Percentiles rank a stretch among this genome's conserved stretches.
Evolutionary conservation across 2,329 filamentous ascomycete genomes (phyloP).

Genomic region (Aspergillus sergii): DNA sequence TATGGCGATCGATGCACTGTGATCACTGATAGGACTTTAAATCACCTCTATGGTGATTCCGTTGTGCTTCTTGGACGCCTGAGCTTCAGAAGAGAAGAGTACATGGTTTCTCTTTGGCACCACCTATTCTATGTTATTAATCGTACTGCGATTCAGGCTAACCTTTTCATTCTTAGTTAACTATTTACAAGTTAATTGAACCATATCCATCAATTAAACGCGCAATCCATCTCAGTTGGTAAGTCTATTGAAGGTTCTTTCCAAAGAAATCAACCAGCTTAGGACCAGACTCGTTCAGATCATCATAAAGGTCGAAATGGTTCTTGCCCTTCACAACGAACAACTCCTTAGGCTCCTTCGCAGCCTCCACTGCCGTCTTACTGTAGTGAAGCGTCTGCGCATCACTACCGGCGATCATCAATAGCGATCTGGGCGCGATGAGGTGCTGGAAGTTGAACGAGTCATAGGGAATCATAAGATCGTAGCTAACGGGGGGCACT

Average conservation of each 20-base stretch:
- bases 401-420: slow-evolving; percentile 29
- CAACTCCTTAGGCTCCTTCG: slow-evolving; percentile 31
- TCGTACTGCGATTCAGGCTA: background rate
- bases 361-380: slow-evolving; percentile 21
- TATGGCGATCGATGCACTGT: background rate
- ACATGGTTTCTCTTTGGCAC: background rate
- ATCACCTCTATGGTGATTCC: background rate
- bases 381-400: slow-evolving; percentile 29
- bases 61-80: background rate
- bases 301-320: slow-evolving; percentile 32
- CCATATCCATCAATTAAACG: no score
- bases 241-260: background rate
- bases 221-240: background rate
- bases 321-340: slow-evolving; percentile 24
- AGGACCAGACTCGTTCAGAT: slow-evolving; percentile 22
- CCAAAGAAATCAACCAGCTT: slow-evolving; percentile 15
- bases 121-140: background rate
- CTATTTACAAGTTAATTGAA: background rate
- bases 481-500: slow-evolving; percentile 22
- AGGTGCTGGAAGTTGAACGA: slow-evolving; percentile 27
- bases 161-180: background rate
- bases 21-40: background rate
- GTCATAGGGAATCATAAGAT: slow-evolving; percentile 29
- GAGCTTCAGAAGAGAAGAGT: background rate
- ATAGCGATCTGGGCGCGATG: slow-evolving; percentile 28